Evolutionary conservation across 2,329 filamentous ascomycete genomes (phyloP), one percentile per base, ranked within the genome.

Genomic region (Didymella segeticola): DNA sequence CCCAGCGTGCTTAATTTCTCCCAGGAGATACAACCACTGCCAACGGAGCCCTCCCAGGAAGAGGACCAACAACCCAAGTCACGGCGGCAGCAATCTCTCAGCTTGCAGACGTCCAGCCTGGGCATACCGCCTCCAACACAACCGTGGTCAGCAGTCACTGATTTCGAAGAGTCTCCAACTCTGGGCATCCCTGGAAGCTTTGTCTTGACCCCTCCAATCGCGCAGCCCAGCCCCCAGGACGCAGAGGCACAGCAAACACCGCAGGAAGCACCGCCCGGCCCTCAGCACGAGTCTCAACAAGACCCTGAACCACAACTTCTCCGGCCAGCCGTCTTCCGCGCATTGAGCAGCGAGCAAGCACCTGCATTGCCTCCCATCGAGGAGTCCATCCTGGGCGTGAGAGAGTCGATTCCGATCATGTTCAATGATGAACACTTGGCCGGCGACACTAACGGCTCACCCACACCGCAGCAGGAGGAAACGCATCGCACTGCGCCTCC

Each of bases 161-260:
- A 77, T 38, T 78, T 80, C 41, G 78, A 80, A 49, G 87, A 89
- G 63, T 89, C 88, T 23, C 88, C 88, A 8, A 85, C 85, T 2
- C 75, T 91, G 14, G 87, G 85, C 5, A 82, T 89, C 55, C 87
- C 87, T 4, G 86, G 87, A 9, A 82, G 63, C 86, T 89, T 67
- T 81, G 83, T 47, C 43, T 62, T 66, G 41, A 74, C 72, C 3
- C 72, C 71, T 9, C 72, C 71, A 14, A 38, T 47, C 19, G 46
- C 56, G 19, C 47, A 61, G 8, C n/a, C n/a, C 4, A 29, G 43
- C 15, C 45, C 34, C 10, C 51, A 30, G 17, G 51, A 56, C 14
- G 10, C 33, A 53, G 25, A 47, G 38, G 20, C 11, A 17, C 43
- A 38, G 19, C 41, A 33, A 17, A 11, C 22, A 37, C 48, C 20